phyloP scores from a whole-genome alignment of 2,329 filamentous ascomycete species.

The Apiospora hydei region DNA sequence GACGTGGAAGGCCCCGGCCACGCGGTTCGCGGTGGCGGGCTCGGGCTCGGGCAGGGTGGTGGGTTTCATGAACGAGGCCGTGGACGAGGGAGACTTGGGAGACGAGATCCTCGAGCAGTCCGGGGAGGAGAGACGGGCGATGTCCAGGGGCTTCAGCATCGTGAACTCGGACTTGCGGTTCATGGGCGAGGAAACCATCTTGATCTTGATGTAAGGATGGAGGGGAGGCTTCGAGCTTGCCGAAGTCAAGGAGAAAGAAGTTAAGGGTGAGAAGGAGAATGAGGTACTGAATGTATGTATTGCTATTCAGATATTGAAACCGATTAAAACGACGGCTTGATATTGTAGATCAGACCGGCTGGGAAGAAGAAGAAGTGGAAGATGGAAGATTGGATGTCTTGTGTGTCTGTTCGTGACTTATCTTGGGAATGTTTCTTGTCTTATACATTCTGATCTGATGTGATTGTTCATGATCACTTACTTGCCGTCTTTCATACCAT shows the following conservation, averaged over 20 bases:
- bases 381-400: neutral
- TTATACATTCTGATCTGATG: neutral
- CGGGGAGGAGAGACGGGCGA: neutral
- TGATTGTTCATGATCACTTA: neutral
- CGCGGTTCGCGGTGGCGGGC: slow-evolving; percentile 26
- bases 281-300: neutral
- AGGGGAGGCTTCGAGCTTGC: neutral
- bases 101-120: neutral
- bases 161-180: slow-evolving; percentile 7
- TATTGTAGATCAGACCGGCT: slow-evolving; percentile 7
- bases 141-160: slow-evolving; percentile 1
- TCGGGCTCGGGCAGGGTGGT: neutral
- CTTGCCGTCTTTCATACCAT: neutral
- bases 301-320: neutral
- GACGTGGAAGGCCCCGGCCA: slow-evolving; percentile 78
- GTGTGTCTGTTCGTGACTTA: neutral
- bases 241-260: neutral
- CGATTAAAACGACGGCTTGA: neutral
- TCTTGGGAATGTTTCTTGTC: neutral
- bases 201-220: neutral
- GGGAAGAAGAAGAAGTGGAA: neutral
- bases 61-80: neutral
- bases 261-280: neutral
- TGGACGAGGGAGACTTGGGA: neutral
- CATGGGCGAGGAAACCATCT: slow-evolving; percentile 12